Conservation (phyloP, 2,329 filamentous ascomycete genomes). For the Trichoderma afroharzianum region DNA sequence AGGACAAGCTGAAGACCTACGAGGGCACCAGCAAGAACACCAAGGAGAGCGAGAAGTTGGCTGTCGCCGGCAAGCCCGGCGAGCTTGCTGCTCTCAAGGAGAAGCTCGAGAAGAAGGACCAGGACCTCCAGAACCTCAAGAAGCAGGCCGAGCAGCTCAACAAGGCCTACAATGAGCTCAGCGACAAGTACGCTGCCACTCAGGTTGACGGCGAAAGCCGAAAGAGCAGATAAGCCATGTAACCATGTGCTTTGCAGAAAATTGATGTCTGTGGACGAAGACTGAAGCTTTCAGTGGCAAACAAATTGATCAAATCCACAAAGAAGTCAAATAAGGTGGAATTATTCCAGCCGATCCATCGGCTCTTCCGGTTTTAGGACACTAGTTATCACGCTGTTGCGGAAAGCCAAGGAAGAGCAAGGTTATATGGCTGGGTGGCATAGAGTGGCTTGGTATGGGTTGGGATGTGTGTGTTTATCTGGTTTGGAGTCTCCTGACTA, state of each 20-base stretch:
- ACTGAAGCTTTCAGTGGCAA: background rate
- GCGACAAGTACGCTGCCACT: conserved; percentile 71
- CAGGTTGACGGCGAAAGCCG: conserved; percentile 49
- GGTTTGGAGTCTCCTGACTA: background rate
- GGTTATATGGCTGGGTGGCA: background rate
- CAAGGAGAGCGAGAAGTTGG: conserved; percentile 70
- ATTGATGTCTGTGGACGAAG: background rate
- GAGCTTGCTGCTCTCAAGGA: conserved; percentile 68
- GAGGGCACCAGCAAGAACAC: conserved; percentile 55
- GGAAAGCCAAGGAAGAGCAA: background rate
- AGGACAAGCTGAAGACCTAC: conserved; percentile 83
- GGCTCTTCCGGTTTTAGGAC: background rate
- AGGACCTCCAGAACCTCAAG: conserved; percentile 82
- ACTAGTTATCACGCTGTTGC: background rate
- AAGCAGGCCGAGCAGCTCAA: conserved; percentile 84
- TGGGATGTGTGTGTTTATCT: background rate
- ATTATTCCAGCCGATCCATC: background rate
- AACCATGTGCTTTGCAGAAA: background rate
- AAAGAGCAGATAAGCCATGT: conserved; percentile 44
- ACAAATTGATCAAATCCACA: background rate
- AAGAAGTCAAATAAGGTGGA: background rate
- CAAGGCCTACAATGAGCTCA: conserved; percentile 80
- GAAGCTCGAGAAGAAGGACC: conserved; percentile 74
- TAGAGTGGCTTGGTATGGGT: background rate
- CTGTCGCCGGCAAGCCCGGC: conserved; percentile 67